Conservation (phyloP, 2,329 filamentous ascomycete species). For the Xylariaceae sp. region DNA sequence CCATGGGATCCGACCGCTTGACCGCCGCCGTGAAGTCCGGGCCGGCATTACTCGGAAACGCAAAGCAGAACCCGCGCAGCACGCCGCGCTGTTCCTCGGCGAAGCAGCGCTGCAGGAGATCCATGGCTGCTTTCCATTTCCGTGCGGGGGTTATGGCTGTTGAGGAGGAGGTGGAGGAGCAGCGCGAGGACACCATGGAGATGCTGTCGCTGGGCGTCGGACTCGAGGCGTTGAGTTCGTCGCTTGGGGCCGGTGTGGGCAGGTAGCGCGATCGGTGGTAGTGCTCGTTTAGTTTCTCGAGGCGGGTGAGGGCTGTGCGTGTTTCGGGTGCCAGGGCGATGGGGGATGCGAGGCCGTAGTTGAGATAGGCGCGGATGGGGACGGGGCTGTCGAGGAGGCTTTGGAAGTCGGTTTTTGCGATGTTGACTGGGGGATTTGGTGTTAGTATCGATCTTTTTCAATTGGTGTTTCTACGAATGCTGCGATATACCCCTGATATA, state of each 20-base stretch:
- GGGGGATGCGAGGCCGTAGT: constrained; percentile 21
- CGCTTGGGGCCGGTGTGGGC: constrained; percentile 7
- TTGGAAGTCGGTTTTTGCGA: constrained; percentile 25
- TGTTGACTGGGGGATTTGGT: constrained; percentile 14
- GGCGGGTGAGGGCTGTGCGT: constrained; percentile 21
- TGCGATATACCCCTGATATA: not conserved
- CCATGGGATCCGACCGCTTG: constrained; percentile 32
- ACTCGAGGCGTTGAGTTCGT: constrained; percentile 10
- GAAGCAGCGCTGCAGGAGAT: constrained; percentile 32
- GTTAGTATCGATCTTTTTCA: not conserved
- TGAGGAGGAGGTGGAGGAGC: constrained; percentile 10
- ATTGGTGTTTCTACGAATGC: not conserved
- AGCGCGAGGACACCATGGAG: constrained; percentile 1
- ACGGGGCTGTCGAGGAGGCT: constrained; percentile 25
- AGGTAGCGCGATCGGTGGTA: constrained; percentile 15
- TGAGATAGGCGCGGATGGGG: constrained; percentile 24
- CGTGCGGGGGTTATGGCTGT: not conserved
- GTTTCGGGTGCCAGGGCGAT: constrained; percentile 22
- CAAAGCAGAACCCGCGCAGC: constrained; percentile 31
- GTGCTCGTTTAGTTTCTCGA: constrained; percentile 23
- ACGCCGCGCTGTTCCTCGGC: constrained; percentile 33
- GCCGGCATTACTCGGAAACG: constrained; percentile 31
- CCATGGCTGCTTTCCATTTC: constrained; percentile 19
- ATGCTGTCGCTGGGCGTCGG: constrained; percentile 4
- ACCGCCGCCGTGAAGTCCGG: constrained; percentile 31